Evolutionary conservation across 1,284 basidiomycete genomes (phyloP).

Genomic region (Rhodotorula sp.): DNA sequence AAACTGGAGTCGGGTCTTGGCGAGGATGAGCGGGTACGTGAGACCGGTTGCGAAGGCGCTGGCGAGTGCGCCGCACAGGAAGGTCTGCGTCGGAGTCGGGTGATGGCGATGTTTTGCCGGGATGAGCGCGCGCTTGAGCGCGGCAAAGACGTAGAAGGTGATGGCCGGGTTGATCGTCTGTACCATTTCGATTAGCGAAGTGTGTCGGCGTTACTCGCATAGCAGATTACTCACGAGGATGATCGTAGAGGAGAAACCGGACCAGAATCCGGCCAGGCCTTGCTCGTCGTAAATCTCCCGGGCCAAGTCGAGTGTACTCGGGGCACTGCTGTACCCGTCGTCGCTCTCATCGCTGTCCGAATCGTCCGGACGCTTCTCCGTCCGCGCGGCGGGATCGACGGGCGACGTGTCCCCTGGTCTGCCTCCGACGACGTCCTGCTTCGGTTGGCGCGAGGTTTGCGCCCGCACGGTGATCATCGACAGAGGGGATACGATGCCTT

Average conservation of each 20-base stretch:
- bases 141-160: slow-evolving; percentile 51
- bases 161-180: slow-evolving; percentile 49
- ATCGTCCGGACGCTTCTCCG: slow-evolving; percentile 32
- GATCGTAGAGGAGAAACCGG: slow-evolving; percentile 48
- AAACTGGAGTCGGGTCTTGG: slow-evolving; percentile 49
- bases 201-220: slow-evolving; percentile 10
- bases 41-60: slow-evolving; percentile 48
- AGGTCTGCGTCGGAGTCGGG: slow-evolving; percentile 49
- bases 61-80: slow-evolving; percentile 52
- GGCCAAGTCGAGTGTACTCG: slow-evolving; percentile 44
- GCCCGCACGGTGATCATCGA: slow-evolving; percentile 54
- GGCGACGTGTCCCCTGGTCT: slow-evolving; percentile 21
- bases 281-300: slow-evolving; percentile 49
- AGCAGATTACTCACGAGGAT: slow-evolving; percentile 42
- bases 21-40: slow-evolving; percentile 40
- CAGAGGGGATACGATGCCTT: slow-evolving; percentile 53
- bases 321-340: slow-evolving; percentile 45
- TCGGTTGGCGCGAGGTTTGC: slow-evolving; percentile 46
- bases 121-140: slow-evolving; percentile 47
- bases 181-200: slow-evolving; percentile 8
- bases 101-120: slow-evolving; percentile 45
- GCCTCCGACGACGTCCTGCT: slow-evolving; percentile 27
- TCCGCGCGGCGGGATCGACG: slow-evolving; percentile 10
- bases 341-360: slow-evolving; percentile 47
- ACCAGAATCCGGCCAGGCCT: slow-evolving; percentile 50